These are phyloP conservation scores for Atkinsonella texensis DNA, from an alignment of 2,329 filamentous ascomycete genomes.

Conservation along the genomic window DNA sequence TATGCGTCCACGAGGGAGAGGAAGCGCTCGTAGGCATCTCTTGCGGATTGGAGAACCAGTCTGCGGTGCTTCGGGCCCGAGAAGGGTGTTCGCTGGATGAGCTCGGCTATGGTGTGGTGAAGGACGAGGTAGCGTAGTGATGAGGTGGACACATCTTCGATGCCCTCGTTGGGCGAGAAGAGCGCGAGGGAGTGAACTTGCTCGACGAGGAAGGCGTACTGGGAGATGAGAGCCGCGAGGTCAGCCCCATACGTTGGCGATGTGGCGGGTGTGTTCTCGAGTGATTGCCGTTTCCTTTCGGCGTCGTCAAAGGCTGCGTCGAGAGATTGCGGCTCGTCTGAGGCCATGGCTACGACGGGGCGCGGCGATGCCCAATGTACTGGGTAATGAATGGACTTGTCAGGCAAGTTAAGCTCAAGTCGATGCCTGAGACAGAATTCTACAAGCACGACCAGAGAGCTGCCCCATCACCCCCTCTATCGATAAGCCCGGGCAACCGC, in stretches of 20 bases:
- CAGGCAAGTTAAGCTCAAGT: no score
- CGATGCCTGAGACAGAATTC: no score
- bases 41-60: slow-evolving; percentile 47
- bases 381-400: no score
- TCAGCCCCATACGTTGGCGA: slow-evolving; percentile 55
- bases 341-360: no score
- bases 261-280: slow-evolving; percentile 54
- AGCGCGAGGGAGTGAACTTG: slow-evolving; percentile 61
- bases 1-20: slow-evolving; percentile 69
- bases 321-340: slow-evolving; percentile 36
- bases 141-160: slow-evolving; percentile 78
- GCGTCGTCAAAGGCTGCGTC: slow-evolving; percentile 37
- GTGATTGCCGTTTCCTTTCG: slow-evolving; percentile 35
- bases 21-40: slow-evolving; percentile 66
- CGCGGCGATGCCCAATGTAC: no score
- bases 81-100: slow-evolving; percentile 55
- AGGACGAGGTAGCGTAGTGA: slow-evolving; percentile 78
- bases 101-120: slow-evolving; percentile 67
- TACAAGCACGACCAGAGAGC: no score
- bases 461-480: no score
- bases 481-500: no score
- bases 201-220: slow-evolving; percentile 61
- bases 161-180: slow-evolving; percentile 80
- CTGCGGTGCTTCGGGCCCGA: slow-evolving; percentile 44
- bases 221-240: slow-evolving; percentile 52